Evolutionary conservation across 805 yeast species (phyloP), one percentile per base, ranked within the genome.

Genomic region (Lipomyces yamanashiensis): DNA sequence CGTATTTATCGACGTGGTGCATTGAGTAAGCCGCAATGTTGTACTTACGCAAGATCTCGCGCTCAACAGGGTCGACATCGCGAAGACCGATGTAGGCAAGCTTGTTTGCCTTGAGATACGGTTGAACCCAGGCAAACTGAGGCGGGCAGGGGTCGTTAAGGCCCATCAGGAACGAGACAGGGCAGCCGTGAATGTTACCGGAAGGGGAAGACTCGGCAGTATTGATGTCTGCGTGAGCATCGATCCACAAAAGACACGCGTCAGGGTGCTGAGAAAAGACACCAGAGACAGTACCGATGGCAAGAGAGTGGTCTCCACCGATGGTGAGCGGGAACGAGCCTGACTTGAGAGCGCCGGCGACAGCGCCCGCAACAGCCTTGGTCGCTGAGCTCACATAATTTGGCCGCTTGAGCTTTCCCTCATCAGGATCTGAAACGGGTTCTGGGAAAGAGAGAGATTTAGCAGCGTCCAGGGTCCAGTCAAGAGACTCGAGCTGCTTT

Each of bases 221-320:
- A 80, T 95, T 95, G 74, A 95, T 88, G 76, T 93, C 99, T 19
- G 98, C 97, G 76, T 93, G 99, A 0, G 99, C 99, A 77, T 93
- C 99, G 71, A 93, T 88, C 99, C 99, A 93, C 67, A 93, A 75
- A 45, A 93, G 81, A 72, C 96, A 92, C 34, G 96, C 91, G 70
- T 92, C 91, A 19, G 97, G 97, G 74, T 88, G 81, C 68, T 84
- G 83, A 17, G 84, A 85, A 67, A 91, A 81, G 39, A 92, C 89
- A 1, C 96, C 98, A 37, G 90, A 82, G 41, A 93, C 88, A 9
- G 98, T 92, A 55, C 96, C 96, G 72, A 93, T 91, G 57, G 96
- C 98, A 69, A 93, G 88, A 8, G 97, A 91, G 76, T 93, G 99
- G 77, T 93, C 99, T 59, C 99, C 99, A 57, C 99, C 99, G 58